Base-by-base conservation (phyloP, 2,329 filamentous ascomycete genomes). In the Cladosporium colombiae region DNA sequence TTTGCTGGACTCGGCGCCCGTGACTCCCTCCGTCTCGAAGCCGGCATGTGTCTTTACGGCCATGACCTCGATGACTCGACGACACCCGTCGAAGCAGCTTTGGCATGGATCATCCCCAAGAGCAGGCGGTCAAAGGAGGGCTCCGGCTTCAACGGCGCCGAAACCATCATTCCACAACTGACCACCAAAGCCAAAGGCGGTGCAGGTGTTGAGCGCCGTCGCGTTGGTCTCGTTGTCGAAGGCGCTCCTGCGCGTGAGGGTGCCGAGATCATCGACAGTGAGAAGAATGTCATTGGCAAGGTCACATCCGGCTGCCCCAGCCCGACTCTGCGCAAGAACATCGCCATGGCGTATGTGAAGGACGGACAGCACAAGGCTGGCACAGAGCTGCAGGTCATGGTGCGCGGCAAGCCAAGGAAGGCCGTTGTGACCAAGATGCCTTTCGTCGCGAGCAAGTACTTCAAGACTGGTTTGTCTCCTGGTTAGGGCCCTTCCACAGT, bases 1-100 rank as follows among this genome's bases (percentile, higher is more conserved):
- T 86, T 97, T 55, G 93, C 94, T 1, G 95, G 95, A 3, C 86
- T 99, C 0, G 95, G 93, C 11, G 92, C 95, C 2, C 88, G 95
- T 69, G 95, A 99, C 79, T 96, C 91, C 68, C 87, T 99, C 67
- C 89, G 95, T 56, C 88, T 99, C 33, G 95, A 99, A 81, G 95
- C 95, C 0, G 95, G 95, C 68, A 96, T 99, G 94, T 99, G 95
- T 79, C 85, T 99, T n/a, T 99, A 99, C 81, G 95, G 95, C n/a
- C 92, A 98, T 80, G 95, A 99, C 78, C 86, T 99, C 44, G 89
- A 96, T 77, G 94, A 97, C 66, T 82, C 82, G 0, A 90, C 86
- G 13, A 91, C 89, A 1, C 89, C 89, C 1, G 87, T 90, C 5
- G 86, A 88, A 75, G 89, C 85, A 1, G 84, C 82, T 1, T 80